Evolutionary conservation across 495 filamentous ascomycete species (phyloP).

Genomic region (Thermochaetoides thermophila): DNA sequence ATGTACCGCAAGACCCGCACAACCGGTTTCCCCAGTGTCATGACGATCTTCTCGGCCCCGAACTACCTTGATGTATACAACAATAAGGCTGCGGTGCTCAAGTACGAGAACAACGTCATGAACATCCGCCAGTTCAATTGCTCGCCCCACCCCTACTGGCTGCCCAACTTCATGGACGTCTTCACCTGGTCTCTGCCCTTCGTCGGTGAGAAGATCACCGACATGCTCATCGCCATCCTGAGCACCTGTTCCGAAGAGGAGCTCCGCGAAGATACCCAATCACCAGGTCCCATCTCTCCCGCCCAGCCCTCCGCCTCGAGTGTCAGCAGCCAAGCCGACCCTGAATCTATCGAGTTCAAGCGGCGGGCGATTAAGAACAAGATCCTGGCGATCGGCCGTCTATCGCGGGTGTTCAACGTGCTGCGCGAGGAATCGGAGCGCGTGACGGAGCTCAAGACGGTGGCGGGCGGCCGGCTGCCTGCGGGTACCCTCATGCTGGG

Average conservation of each 20-base stretch:
- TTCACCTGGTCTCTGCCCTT: slow-evolving; percentile 99
- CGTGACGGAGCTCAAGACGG: slow-evolving; percentile 95
- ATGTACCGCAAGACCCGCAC: slow-evolving; percentile 99
- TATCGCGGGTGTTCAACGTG: slow-evolving; percentile 97
- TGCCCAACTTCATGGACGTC: slow-evolving; percentile 99
- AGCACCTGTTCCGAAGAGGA: slow-evolving; percentile 98
- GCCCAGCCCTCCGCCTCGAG: slow-evolving; percentile 31
- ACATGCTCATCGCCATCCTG: slow-evolving; percentile 97
- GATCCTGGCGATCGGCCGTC: slow-evolving; percentile 89
- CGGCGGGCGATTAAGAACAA: slow-evolving; percentile 97
- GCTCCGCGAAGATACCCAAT: slow-evolving; percentile 59
- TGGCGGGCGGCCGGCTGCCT: slow-evolving; percentile 80
- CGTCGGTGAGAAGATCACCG: slow-evolving; percentile 97
- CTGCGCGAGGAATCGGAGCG: slow-evolving; percentile 92
- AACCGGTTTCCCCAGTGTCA: slow-evolving; percentile 95
- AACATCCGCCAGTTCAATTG: slow-evolving; percentile 99
- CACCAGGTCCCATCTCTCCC: slow-evolving; percentile 55
- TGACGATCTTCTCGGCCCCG: slow-evolving; percentile 98
- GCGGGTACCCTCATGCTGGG: slow-evolving; percentile 96
- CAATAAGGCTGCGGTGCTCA: slow-evolving; percentile 96
- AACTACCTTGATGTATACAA: slow-evolving; percentile 99
- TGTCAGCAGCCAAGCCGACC: slow-evolving; percentile 39
- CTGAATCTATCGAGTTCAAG: slow-evolving; percentile 81
- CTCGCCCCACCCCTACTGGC: slow-evolving; percentile 97
- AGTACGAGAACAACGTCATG: slow-evolving; percentile 99